Evolutionary conservation across 805 yeast species (phyloP).

Genomic region (Pichia exigua): DNA sequence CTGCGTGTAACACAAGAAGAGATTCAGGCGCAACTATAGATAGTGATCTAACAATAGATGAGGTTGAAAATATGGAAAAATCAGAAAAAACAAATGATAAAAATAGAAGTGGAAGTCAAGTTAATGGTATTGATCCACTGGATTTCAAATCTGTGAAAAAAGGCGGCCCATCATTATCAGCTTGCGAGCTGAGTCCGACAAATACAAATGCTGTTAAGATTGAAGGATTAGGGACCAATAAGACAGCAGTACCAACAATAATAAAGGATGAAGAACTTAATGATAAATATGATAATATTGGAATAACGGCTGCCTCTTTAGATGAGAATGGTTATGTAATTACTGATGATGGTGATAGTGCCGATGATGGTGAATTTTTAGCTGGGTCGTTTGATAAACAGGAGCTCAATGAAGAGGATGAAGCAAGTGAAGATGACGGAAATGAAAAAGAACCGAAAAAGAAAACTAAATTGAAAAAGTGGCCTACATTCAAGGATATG

Average conservation of each 20-base stretch:
- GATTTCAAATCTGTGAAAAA: conserved; percentile 4
- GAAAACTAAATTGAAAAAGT: conserved; percentile 13
- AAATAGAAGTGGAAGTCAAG: not conserved
- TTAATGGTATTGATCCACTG: not conserved
- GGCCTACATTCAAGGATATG: conserved; percentile 51
- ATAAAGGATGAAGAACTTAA: not conserved
- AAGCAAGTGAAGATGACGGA: not conserved
- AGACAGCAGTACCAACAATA: not conserved
- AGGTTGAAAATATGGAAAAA: not conserved
- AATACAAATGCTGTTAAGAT: not conserved
- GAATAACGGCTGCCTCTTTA: conserved; percentile 5
- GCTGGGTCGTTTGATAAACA: too few relatives aligned
- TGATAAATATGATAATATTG: not conserved
- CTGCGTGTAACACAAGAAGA: conserved; percentile 7
- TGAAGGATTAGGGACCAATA: not conserved
- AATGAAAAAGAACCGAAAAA: not conserved
- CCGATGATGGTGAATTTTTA: conserved; percentile 1
- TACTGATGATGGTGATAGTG: conserved; percentile 9
- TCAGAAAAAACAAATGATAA: not conserved
- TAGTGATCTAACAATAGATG: conserved; percentile 3
- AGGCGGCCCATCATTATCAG: not conserved
- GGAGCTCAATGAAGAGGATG: not conserved
- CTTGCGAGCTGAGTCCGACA: not conserved
- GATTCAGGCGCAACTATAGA: conserved; percentile 10
- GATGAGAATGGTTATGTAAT: conserved; percentile 11